These are phyloP conservation scores for Kwoniella dendrophila DNA, from an alignment of 768 basidiomycete genomes.

Conservation along the genomic window DNA sequence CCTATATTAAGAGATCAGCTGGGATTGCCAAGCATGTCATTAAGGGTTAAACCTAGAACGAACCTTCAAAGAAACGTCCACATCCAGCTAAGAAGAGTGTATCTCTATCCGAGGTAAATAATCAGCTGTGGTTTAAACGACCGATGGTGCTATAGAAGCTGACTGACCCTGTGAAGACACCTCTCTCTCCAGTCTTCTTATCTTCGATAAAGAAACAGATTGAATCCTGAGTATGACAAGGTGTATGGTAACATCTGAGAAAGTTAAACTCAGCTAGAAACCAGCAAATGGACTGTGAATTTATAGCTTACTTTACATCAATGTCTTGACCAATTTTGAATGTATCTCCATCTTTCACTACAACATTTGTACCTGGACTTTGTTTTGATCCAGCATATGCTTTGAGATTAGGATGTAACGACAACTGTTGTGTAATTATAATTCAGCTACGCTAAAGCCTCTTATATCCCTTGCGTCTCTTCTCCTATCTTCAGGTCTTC, in stretches of 20 bases:
- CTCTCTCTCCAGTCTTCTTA: constrained; percentile 62
- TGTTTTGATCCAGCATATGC: constrained; percentile 81
- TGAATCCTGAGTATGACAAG: constrained; percentile 95
- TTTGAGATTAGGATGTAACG: constrained; percentile 59
- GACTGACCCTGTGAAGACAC: constrained; percentile 79
- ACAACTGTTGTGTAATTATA: too few relatives aligned
- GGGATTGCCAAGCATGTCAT: background rate
- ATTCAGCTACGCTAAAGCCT: too few relatives aligned
- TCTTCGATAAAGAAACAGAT: constrained; percentile 83
- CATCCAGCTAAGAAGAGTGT: constrained; percentile 84
- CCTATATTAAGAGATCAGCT: constrained; percentile 56
- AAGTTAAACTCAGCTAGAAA: background rate
- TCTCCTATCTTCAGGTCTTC: background rate
- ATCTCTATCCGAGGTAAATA: constrained; percentile 60
- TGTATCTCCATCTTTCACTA: constrained; percentile 79
- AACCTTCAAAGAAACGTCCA: constrained; percentile 86
- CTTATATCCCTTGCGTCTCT: background rate
- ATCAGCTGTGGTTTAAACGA: background rate
- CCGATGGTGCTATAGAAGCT: background rate
- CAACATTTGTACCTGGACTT: constrained; percentile 67
- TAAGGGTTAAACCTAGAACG: background rate
- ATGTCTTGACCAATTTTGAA: constrained; percentile 65
- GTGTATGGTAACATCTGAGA: constrained; percentile 72
- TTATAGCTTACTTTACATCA: constrained; percentile 54
- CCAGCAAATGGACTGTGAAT: background rate